These are phyloP conservation scores for Mycena latifolia DNA, from an alignment of 768 basidiomycete species.

Conservation along the genomic window DNA sequence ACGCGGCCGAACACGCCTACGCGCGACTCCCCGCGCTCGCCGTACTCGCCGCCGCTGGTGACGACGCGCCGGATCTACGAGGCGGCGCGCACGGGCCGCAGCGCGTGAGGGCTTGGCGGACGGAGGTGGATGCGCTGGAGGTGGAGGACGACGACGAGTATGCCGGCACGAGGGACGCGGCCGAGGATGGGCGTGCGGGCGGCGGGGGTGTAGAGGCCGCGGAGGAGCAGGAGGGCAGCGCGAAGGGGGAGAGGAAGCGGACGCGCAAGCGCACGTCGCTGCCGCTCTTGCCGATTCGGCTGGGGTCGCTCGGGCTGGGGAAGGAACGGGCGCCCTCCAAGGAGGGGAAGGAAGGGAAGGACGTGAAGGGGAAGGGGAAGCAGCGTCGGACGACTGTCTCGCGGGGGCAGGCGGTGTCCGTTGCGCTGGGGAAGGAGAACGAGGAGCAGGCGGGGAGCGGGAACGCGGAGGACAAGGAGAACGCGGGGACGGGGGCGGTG, in stretches of 20 bases:
- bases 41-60: conserved; percentile 22
- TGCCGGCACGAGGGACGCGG: no score
- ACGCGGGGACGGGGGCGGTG: background rate
- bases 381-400: conserved; percentile 32
- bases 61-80: conserved; percentile 36
- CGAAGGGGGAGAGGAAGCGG: background rate
- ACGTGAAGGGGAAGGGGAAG: background rate
- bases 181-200: no score
- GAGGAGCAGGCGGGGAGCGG: no score
- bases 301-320: background rate
- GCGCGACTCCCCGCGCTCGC: no score
- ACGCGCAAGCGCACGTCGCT: conserved; percentile 23
- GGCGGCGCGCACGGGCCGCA: conserved; percentile 26
- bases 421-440: conserved; percentile 9
- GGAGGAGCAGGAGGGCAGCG: no score
- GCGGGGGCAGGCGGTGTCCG: conserved; percentile 29
- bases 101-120: conserved; percentile 21
- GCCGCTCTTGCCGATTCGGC: conserved; percentile 7
- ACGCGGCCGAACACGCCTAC: background rate
- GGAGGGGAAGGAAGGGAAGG: no score
- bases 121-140: conserved; percentile 28
- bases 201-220: background rate
- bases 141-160: conserved; percentile 1
- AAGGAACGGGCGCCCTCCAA: no score
- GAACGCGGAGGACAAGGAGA: no score